Conservation (phyloP, 2,329 filamentous ascomycete genomes). For the Acrocalymma vagum region DNA sequence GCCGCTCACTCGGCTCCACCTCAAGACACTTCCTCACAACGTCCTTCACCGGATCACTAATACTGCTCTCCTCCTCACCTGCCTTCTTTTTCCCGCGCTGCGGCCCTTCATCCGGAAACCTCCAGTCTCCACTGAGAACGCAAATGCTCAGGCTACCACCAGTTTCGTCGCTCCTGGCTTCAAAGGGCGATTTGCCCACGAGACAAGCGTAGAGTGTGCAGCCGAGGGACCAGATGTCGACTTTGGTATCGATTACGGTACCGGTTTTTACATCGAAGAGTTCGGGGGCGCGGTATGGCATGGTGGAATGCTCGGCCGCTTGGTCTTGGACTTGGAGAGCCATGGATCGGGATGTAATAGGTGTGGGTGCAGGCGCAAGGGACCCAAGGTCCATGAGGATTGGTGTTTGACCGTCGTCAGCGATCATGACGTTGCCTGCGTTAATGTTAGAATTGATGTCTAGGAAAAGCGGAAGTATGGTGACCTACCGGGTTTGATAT, state of each 20-base stretch:
- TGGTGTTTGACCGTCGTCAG: constrained; percentile 84
- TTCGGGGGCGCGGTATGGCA: constrained; percentile 97
- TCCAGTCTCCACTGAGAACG: constrained; percentile 92
- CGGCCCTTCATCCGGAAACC: constrained; percentile 86
- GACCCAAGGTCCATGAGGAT: constrained; percentile 98
- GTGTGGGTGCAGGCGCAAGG: constrained; percentile 83
- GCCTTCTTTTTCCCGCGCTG: constrained; percentile 64
- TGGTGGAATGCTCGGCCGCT: constrained; percentile 95
- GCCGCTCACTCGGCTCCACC: constrained; percentile 87
- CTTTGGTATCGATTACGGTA: constrained; percentile 90
- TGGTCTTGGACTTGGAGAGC: constrained; percentile 93
- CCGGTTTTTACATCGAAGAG: constrained; percentile 98
- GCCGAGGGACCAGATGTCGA: constrained; percentile 96
- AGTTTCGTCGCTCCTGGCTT: constrained; percentile 94
- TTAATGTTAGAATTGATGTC: constrained; percentile 15
- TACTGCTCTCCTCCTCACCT: constrained; percentile 72
- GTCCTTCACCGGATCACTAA: constrained; percentile 85
- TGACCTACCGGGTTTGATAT: constrained; percentile 89
- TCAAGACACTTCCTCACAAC: constrained; percentile 86
- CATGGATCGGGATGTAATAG: constrained; percentile 88
- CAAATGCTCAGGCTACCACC: constrained; percentile 93
- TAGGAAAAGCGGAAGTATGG: not conserved
- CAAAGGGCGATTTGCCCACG: constrained; percentile 95
- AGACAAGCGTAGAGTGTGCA: constrained; percentile 98
- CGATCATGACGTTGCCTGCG: constrained; percentile 94